phyloP scores from a whole-genome alignment of 352 stramenopile species.

The Phytophthora fragariaefolia region DNA sequence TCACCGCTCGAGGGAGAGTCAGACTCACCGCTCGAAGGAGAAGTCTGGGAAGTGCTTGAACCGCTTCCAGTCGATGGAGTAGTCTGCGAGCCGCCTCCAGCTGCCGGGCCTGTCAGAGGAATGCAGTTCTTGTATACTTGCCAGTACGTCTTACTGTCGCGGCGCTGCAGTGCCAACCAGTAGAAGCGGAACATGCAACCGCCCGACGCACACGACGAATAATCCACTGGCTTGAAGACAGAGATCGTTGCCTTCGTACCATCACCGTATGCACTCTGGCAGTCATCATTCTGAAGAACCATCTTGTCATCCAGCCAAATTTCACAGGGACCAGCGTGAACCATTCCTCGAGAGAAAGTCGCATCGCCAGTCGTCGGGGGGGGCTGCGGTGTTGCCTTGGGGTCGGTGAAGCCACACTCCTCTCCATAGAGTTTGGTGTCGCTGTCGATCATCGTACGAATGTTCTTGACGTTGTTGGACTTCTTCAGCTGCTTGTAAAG shows the following conservation, averaged over 20 bases:
- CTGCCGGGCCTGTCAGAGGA: conserved; percentile 25
- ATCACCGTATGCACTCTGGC: conserved; percentile 33
- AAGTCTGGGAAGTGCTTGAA: conserved; percentile 19
- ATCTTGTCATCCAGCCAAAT: conserved; percentile 41
- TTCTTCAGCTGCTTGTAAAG: conserved; percentile 35
- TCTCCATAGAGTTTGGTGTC: conserved; percentile 34
- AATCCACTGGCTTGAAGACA: conserved; percentile 44
- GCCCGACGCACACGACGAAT: conserved; percentile 30
- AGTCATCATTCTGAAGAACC: conserved; percentile 44
- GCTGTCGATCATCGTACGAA: conserved; percentile 36
- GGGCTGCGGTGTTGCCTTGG: conserved; percentile 28
- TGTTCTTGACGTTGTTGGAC: conserved; percentile 32
- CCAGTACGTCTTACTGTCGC: conserved; percentile 33
- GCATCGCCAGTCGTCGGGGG: conserved; percentile 23
- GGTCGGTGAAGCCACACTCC: conserved; percentile 37
- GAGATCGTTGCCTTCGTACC: conserved; percentile 31
- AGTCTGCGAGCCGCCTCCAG: conserved; percentile 20
- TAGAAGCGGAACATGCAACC: conserved; percentile 49
- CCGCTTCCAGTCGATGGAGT: conserved; percentile 17
- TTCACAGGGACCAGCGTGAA: conserved; percentile 37
- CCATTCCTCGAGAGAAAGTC: conserved; percentile 39
- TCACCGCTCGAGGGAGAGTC: conserved; percentile 14
- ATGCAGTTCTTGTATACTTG: conserved; percentile 48
- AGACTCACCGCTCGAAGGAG: conserved; percentile 21
- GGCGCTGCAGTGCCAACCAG: conserved; percentile 41